A percentile compares a stretch with the other conserved stretches of the same genome.
Conservation (phyloP, 441 rosid species). For the Corymbia citriodora region DNA sequence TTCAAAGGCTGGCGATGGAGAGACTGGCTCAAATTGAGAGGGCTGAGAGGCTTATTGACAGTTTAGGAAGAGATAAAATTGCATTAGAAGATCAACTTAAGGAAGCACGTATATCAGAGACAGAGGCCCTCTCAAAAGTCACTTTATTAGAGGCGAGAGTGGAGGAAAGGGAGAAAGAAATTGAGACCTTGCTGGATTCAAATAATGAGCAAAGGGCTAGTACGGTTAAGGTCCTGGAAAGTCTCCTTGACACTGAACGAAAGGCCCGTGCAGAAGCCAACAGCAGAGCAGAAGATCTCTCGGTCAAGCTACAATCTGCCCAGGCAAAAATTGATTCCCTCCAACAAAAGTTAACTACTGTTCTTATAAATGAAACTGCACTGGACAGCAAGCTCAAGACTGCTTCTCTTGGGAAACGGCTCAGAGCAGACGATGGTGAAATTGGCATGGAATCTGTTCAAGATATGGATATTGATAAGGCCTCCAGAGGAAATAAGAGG, state of each 20-base stretch:
- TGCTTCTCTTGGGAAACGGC: constrained; percentile 67
- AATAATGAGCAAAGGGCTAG: constrained; percentile 81
- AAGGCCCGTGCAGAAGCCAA: constrained; percentile 72
- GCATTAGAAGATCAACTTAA: constrained; percentile 58
- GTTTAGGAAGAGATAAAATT: constrained; percentile 62
- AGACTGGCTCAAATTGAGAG: constrained; percentile 85
- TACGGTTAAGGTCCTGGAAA: constrained; percentile 75
- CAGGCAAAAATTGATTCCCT: constrained; percentile 76
- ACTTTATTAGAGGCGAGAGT: constrained; percentile 77
- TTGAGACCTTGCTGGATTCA: constrained; percentile 60
- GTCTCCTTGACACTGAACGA: constrained; percentile 80
- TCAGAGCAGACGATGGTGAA: constrained; percentile 59
- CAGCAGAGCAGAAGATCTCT: constrained; percentile 76
- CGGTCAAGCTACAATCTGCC: constrained; percentile 74
- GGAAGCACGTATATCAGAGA: constrained; percentile 55
- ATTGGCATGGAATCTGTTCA: constrained; percentile 64
- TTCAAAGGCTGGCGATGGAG: constrained; percentile 92
- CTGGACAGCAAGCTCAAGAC: constrained; percentile 78
- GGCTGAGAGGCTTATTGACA: constrained; percentile 69
- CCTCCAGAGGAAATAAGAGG: constrained; percentile 57
- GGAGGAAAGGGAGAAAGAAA: constrained; percentile 92
- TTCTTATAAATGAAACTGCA: constrained; percentile 82
- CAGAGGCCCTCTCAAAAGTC: constrained; percentile 70
- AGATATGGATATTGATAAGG: constrained; percentile 44
- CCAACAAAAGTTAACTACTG: constrained; percentile 84